Evolutionary conservation across 2,329 filamentous ascomycete genomes (phyloP).

Genomic region (Pseudocercospora fijiensis): DNA sequence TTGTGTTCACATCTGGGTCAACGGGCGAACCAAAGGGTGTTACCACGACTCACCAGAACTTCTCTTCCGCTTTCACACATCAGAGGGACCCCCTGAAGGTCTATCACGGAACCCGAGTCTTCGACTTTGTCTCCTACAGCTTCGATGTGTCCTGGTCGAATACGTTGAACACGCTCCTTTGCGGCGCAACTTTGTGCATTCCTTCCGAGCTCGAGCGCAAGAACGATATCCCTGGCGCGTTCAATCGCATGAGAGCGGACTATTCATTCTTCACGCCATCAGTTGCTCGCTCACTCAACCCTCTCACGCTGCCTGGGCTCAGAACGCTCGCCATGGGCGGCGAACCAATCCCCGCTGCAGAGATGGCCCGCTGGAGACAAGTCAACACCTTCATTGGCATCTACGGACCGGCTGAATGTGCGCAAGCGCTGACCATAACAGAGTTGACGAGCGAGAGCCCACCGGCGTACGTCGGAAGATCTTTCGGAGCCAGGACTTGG

Average conservation of each 20-base stretch:
- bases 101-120: not conserved
- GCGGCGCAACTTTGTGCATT: not conserved
- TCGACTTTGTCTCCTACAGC: constrained; percentile 6
- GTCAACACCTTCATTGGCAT: constrained; percentile 43
- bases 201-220: not conserved
- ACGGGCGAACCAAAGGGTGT: constrained; percentile 20
- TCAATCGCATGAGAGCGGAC: constrained; percentile 14
- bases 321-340: constrained; percentile 30
- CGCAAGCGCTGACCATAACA: constrained; percentile 12
- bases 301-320: constrained; percentile 18
- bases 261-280: constrained; percentile 58
- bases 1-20: constrained; percentile 18
- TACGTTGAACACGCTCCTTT: not conserved
- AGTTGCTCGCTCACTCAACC: constrained; percentile 50
- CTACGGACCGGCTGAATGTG: constrained; percentile 46
- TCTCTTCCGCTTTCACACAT: not conserved
- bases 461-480: constrained; percentile 8
- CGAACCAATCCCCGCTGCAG: constrained; percentile 42
- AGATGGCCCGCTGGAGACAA: constrained; percentile 42
- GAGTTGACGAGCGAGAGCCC: constrained; percentile 4
- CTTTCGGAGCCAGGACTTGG: constrained; percentile 13
- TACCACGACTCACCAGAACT: not conserved
- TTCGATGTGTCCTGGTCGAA: not conserved
- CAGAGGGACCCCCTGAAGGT: not conserved
- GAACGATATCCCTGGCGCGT: constrained; percentile 38